phyloP scores from a whole-genome alignment of 495 filamentous ascomycete genomes.

The Neurospora sp. region DNA sequence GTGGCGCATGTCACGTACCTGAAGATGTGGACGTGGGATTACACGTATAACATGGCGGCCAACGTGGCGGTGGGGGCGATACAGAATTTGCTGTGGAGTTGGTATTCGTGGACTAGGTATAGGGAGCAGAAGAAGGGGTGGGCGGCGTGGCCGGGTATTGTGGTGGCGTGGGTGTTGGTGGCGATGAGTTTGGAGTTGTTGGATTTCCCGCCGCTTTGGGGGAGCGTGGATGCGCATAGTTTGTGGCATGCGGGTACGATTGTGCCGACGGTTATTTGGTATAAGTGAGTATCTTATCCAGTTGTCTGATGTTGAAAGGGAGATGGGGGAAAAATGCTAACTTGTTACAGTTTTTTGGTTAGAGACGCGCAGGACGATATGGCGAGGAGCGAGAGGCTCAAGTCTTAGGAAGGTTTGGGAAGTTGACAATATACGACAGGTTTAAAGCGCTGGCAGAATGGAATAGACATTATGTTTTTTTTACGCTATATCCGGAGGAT shows the following conservation, averaged over 20 bases:
- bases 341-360: conserved; percentile 54
- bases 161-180: conserved; percentile 83
- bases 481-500: neutral
- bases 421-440: neutral
- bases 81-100: conserved; percentile 77
- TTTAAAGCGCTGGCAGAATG: neutral
- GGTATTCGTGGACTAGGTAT: conserved; percentile 70
- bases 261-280: conserved; percentile 82
- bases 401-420: conserved; percentile 14
- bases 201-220: conserved; percentile 82
- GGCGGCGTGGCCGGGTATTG: conserved; percentile 86
- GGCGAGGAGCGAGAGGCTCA: conserved; percentile 29
- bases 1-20: conserved; percentile 73
- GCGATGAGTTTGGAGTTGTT: conserved; percentile 93
- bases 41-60: conserved; percentile 94
- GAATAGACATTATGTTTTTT: neutral
- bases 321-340: neutral
- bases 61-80: conserved; percentile 77
- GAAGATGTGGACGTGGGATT: conserved; percentile 80
- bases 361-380: conserved; percentile 71
- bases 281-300: conserved; percentile 59
- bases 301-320: neutral
- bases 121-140: conserved; percentile 56
- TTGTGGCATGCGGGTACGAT: conserved; percentile 95
- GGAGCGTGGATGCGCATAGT: conserved; percentile 85